Base-by-base conservation (phyloP, 164 flowering plant genomes). In the Taxillus chinensis region DNA sequence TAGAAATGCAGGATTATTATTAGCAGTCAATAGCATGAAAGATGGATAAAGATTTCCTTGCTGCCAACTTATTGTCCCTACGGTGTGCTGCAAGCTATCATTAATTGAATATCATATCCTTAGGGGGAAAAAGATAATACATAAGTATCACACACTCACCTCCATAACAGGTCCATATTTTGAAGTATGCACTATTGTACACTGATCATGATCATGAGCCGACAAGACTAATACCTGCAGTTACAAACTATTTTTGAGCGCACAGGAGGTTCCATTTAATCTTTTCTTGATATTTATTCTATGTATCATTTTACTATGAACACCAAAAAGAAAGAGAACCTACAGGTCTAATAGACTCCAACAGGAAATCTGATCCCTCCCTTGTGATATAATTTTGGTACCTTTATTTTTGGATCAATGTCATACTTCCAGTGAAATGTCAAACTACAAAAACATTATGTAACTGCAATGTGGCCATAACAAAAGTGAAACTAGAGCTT, bases 171-270 rank as follows among this genome's bases (percentile, higher is more conserved):
- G 68, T 60, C 92, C 86, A 71, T 49, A 37, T 56, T 73, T 80
- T 46, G 85, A 65, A 59, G 52, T 60, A 67, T 92, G 98, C 59
- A 70, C 79, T 54, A 86, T 78, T 2, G 85, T 83, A 67, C 98
- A 92, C 70, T 92, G 98, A 75, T 92, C 98, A 67, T 92, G 98
- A 77, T 92, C 98, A 75, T 92, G 98, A 49, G 96, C 98, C 48
- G 98, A 92, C 49, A 92, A 71, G 59, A 92, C 75, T 57, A 90
- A 82, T 50, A 72, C 79, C 98, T 92, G 78, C 50, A 55, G 46
- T 64, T 40, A 43, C 50, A 14, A 3, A 45, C 39, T 50, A 37
- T 9, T 54, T 27, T 12, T 54, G 0, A 14, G 57, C 10, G 57
- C 10, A 17, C 17, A 17, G 3, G 37, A 2, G 11, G 39, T 54